Evolutionary conservation across 495 filamentous ascomycete species (phyloP).

Genomic region (Mycothermus thermophilus): DNA sequence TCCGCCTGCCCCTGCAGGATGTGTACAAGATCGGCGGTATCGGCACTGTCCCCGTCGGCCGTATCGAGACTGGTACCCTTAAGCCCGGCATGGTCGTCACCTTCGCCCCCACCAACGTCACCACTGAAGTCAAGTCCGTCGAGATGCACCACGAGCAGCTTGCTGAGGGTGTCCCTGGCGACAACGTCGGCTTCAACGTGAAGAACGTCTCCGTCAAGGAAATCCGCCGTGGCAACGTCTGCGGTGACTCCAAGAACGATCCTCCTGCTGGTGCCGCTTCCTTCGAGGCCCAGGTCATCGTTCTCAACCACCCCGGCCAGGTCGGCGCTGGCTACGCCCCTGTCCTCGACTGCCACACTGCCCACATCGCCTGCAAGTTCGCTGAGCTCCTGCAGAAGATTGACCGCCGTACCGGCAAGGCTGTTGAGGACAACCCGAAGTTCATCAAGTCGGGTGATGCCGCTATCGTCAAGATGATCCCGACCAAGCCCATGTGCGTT

Average conservation of each 20-base stretch:
- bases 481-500: slow-evolving; percentile 99
- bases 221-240: slow-evolving; percentile 99
- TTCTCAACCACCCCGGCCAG: slow-evolving; percentile 99
- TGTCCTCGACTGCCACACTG: slow-evolving; percentile 98
- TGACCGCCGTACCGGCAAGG: slow-evolving; percentile 99
- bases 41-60: slow-evolving; percentile 97
- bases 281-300: slow-evolving; percentile 99
- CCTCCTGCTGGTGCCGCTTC: slow-evolving; percentile 74
- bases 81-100: slow-evolving; percentile 96
- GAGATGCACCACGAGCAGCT: slow-evolving; percentile 99
- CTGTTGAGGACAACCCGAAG: slow-evolving; percentile 79
- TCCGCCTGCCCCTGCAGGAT: slow-evolving; percentile 99
- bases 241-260: slow-evolving; percentile 99
- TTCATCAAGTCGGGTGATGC: slow-evolving; percentile 99
- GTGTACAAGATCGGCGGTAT: slow-evolving; percentile 99
- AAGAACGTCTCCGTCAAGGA: slow-evolving; percentile 99
- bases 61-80: slow-evolving; percentile 99
- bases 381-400: slow-evolving; percentile 98
- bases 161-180: slow-evolving; percentile 85
- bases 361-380: slow-evolving; percentile 99
- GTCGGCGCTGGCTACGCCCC: slow-evolving; percentile 97
- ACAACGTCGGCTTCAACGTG: slow-evolving; percentile 99
- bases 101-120: slow-evolving; percentile 93
- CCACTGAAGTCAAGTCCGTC: slow-evolving; percentile 99
- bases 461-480: slow-evolving; percentile 99